A percentile compares a stretch with the other conserved stretches of the same genome.
phyloP scores from a whole-genome alignment of 2,329 filamentous ascomycete genomes.

The Ascochyta lentis region DNA sequence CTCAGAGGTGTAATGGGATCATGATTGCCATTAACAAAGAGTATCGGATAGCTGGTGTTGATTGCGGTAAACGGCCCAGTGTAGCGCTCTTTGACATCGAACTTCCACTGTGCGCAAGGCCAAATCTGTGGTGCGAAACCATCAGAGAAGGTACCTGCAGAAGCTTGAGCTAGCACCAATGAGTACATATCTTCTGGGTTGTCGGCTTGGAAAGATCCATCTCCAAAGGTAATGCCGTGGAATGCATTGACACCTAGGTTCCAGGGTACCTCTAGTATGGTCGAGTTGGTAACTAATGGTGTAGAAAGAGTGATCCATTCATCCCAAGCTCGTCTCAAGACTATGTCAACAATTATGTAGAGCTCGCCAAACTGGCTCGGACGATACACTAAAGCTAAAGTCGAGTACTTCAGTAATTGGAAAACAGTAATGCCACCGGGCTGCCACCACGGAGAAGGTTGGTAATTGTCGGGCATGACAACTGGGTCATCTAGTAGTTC shows the following conservation, averaged over 20 bases:
- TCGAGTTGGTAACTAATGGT: not conserved
- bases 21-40: conserved; percentile 22
- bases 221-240: conserved; percentile 22
- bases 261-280: conserved; percentile 18
- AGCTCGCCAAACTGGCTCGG: conserved; percentile 5
- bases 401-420: conserved; percentile 14
- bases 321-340: conserved; percentile 16
- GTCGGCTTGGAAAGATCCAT: conserved; percentile 20
- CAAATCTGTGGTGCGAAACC: conserved; percentile 17
- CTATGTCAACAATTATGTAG: not conserved
- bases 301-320: not conserved
- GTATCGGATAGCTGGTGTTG: conserved; percentile 23
- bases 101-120: conserved; percentile 27
- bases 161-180: conserved; percentile 15
- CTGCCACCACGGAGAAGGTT: conserved; percentile 12
- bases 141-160: conserved; percentile 20
- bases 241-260: conserved; percentile 14
- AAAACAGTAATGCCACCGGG: conserved; percentile 14
- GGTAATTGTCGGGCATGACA: conserved; percentile 16
- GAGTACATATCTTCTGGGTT: conserved; percentile 21
- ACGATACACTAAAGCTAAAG: conserved; percentile 6
- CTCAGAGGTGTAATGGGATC: conserved; percentile 29
- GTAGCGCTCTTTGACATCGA: conserved; percentile 23
- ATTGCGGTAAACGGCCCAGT: conserved; percentile 17
- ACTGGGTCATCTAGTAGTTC: conserved; percentile 21